Evolutionary conservation across 2,329 filamentous ascomycete species (phyloP).

Genomic region (Penicillium sclerotigenum): DNA sequence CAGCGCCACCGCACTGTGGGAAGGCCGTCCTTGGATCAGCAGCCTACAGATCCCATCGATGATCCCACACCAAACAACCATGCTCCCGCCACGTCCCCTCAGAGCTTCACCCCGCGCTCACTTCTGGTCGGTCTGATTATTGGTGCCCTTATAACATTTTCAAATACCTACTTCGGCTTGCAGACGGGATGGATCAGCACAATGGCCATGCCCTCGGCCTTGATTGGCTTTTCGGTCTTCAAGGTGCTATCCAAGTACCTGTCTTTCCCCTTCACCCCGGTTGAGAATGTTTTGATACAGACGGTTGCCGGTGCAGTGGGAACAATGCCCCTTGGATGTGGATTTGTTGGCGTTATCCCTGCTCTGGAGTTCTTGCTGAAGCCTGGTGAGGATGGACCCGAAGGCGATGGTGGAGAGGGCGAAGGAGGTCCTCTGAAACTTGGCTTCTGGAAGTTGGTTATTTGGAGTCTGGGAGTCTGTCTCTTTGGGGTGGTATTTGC

Average conservation of each 20-base stretch:
- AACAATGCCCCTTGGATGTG: constrained; percentile 93
- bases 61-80: constrained; percentile 4
- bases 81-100: constrained; percentile 29
- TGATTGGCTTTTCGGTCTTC: constrained; percentile 95
- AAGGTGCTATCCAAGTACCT: constrained; percentile 71
- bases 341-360: constrained; percentile 91
- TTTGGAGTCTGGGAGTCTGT: constrained; percentile 90
- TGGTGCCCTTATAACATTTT: constrained; percentile 88
- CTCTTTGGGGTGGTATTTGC: constrained; percentile 98
- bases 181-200: constrained; percentile 81
- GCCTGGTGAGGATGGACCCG: constrained; percentile 72
- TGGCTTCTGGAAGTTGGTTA: constrained; percentile 70
- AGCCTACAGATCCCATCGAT: background rate
- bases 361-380: constrained; percentile 83
- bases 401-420: constrained; percentile 66
- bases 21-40: constrained; percentile 4
- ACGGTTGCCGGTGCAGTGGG: constrained; percentile 93
- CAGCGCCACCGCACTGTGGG: background rate
- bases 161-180: constrained; percentile 98
- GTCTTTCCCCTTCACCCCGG: constrained; percentile 78
- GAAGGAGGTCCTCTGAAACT: constrained; percentile 76
- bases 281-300: constrained; percentile 96
- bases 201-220: constrained; percentile 94
- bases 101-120: constrained; percentile 80
- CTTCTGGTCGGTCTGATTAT: constrained; percentile 76